Evolutionary conservation across 2,329 filamentous ascomycete genomes (phyloP).

Genomic region (Grosmannia huntii): DNA sequence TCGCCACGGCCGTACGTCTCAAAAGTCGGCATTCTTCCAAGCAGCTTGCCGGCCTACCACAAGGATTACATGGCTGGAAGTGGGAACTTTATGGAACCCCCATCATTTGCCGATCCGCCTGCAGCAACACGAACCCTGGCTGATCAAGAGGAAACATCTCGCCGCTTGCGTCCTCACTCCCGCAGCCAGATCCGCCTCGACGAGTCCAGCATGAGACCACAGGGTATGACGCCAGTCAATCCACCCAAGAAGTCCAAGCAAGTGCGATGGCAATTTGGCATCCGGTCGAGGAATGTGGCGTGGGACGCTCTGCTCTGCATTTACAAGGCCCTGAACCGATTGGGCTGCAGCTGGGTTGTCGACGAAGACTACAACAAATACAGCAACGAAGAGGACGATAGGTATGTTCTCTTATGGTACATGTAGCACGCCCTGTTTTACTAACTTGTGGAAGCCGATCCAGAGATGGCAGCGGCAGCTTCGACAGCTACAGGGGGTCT

Average conservation of each 20-base stretch:
- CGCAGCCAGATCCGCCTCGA: slow-evolving; percentile 58
- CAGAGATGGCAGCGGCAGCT: slow-evolving; percentile 11
- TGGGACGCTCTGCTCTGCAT: slow-evolving; percentile 92
- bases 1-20: slow-evolving; percentile 52
- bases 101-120: slow-evolving; percentile 34
- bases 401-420: slow-evolving; percentile 17
- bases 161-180: slow-evolving; percentile 75
- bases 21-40: slow-evolving; percentile 85
- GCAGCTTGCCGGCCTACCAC: slow-evolving; percentile 82
- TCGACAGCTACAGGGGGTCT: slow-evolving; percentile 16
- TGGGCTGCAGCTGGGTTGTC: slow-evolving; percentile 78
- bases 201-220: slow-evolving; percentile 44
- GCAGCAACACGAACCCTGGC: slow-evolving; percentile 45
- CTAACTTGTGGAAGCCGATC: neutral
- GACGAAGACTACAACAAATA: slow-evolving; percentile 46
- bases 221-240: slow-evolving; percentile 48
- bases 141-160: slow-evolving; percentile 69
- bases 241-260: slow-evolving; percentile 62
- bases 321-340: slow-evolving; percentile 77
- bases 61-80: slow-evolving; percentile 65
- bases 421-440: neutral
- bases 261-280: slow-evolving; percentile 96
- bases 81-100: slow-evolving; percentile 31
- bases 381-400: slow-evolving; percentile 24
- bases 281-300: slow-evolving; percentile 83